Evolutionary conservation across 1,139 yeast species (phyloP).

Genomic region (Saccharomyces hybrid): DNA sequence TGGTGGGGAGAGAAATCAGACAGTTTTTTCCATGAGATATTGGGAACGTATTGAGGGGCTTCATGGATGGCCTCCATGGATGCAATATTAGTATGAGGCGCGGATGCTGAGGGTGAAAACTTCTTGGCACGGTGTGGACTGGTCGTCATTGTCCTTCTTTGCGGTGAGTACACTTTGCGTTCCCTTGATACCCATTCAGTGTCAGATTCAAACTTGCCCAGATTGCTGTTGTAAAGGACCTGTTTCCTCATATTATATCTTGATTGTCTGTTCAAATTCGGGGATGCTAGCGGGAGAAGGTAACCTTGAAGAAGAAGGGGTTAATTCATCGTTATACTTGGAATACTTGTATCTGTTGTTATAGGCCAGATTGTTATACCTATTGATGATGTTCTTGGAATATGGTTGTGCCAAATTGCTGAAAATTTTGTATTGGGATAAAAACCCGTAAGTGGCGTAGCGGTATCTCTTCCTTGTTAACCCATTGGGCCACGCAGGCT

Average conservation of each 20-base stretch:
- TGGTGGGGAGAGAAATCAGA: conserved; percentile 82
- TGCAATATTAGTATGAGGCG: conserved; percentile 3
- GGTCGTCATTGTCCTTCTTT: conserved; percentile 7
- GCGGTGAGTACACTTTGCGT: conserved; percentile 2
- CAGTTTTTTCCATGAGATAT: conserved; percentile 49
- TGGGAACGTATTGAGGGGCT: conserved; percentile 21
- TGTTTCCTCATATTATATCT: conserved; percentile 1
- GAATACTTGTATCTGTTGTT: not conserved
- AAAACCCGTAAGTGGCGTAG: conserved; percentile 5
- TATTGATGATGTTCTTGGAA: not conserved
- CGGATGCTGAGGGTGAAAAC: conserved; percentile 5
- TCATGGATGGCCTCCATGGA: conserved; percentile 4
- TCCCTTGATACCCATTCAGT: not conserved
- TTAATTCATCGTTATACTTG: not conserved
- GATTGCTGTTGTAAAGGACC: not conserved
- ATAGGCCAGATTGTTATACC: not conserved
- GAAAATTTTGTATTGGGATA: conserved; percentile 9
- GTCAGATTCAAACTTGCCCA: not conserved
- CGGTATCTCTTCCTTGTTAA: conserved; percentile 7
- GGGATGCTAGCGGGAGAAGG: not conserved
- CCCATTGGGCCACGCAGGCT: conserved; percentile 8
- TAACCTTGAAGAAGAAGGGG: not conserved
- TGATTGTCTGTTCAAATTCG: conserved; percentile 2
- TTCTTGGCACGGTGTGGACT: conserved; percentile 6
- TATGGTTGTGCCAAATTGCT: not conserved